Conservation (phyloP, 2,329 filamentous ascomycete species). For the Rhinocladiella mackenziei region DNA sequence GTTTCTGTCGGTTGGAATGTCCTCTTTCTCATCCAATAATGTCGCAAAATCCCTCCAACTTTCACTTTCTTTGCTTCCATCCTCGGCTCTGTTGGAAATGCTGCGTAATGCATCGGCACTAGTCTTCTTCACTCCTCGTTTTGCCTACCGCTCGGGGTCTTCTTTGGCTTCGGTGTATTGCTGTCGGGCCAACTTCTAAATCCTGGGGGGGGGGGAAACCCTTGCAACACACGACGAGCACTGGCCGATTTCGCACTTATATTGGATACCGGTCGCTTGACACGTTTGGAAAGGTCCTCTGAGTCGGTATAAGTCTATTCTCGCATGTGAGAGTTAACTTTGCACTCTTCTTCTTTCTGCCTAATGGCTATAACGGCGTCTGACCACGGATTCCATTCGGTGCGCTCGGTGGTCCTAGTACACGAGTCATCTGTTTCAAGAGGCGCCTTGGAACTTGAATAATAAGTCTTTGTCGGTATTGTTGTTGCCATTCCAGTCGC, state of each 20-base stretch:
- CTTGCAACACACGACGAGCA: not conserved
- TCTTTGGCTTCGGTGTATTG: slow-evolving; percentile 8
- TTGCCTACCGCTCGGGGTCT: slow-evolving; percentile 3
- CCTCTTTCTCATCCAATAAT: slow-evolving; percentile 25
- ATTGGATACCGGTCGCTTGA: not conserved
- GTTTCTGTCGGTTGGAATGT: slow-evolving; percentile 13
- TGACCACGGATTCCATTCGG: slow-evolving; percentile 27
- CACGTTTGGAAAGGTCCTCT: slow-evolving; percentile 4
- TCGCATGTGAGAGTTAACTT: slow-evolving; percentile 33
- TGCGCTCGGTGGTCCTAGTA: slow-evolving; percentile 5
- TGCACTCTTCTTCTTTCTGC: not conserved
- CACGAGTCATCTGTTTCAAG: not conserved
- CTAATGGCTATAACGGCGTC: slow-evolving; percentile 6
- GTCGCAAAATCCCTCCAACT: slow-evolving; percentile 15
- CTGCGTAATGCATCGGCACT: slow-evolving; percentile 10
- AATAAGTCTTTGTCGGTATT: slow-evolving; percentile 30
- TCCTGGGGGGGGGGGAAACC: not conserved
- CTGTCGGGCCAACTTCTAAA: slow-evolving; percentile 8
- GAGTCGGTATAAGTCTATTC: slow-evolving; percentile 39
- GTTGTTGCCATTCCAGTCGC: slow-evolving; percentile 40
- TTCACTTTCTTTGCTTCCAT: slow-evolving; percentile 9
- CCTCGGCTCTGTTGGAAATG: slow-evolving; percentile 16
- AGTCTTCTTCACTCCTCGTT: slow-evolving; percentile 10
- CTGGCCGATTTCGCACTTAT: not conserved
- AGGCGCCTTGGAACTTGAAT: slow-evolving; percentile 6